Percentiles rank a stretch among this genome's conserved stretches.
Evolutionary conservation across 805 yeast species (phyloP).

Genomic region (Zygosaccharomyces kombuchaensis): DNA sequence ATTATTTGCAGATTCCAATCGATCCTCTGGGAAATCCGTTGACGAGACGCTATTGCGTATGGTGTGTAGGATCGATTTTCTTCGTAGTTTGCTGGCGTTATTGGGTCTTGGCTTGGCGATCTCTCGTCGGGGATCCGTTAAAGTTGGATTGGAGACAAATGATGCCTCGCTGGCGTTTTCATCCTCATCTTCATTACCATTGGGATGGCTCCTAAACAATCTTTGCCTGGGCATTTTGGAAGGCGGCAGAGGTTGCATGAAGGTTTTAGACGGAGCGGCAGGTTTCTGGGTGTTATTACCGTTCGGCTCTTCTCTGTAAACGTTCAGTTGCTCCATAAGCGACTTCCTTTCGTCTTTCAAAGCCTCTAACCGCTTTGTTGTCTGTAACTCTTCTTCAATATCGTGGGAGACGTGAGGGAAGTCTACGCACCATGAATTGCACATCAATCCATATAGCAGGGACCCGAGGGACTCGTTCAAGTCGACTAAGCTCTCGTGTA

Average conservation of each 20-base stretch:
- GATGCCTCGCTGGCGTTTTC: constrained; percentile 35
- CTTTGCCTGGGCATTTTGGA: neutral
- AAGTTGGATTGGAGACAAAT: constrained; percentile 31
- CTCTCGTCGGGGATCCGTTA: constrained; percentile 3
- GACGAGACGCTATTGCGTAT: constrained; percentile 29
- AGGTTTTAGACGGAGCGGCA: neutral
- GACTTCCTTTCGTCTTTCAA: constrained; percentile 21
- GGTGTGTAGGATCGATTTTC: constrained; percentile 33
- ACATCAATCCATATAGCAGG: constrained; percentile 71
- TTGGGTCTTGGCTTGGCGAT: constrained; percentile 7
- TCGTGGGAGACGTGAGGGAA: constrained; percentile 40
- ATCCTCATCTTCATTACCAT: constrained; percentile 16
- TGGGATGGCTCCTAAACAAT: neutral
- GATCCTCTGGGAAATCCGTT: constrained; percentile 10
- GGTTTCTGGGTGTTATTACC: neutral
- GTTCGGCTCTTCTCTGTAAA: constrained; percentile 4
- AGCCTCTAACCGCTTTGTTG: constrained; percentile 17
- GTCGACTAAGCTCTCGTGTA: constrained; percentile 57
- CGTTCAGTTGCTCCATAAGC: constrained; percentile 12
- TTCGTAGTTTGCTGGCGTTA: constrained; percentile 22
- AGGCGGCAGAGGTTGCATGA: constrained; percentile 1
- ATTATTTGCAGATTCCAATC: constrained; percentile 1
- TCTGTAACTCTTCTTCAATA: constrained; percentile 24
- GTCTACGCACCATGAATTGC: constrained; percentile 87
- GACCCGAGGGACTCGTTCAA: constrained; percentile 79